Evolutionary conservation across 371 early-diverging fungal species (phyloP).

Genomic region (Syncephalis fuscata): DNA sequence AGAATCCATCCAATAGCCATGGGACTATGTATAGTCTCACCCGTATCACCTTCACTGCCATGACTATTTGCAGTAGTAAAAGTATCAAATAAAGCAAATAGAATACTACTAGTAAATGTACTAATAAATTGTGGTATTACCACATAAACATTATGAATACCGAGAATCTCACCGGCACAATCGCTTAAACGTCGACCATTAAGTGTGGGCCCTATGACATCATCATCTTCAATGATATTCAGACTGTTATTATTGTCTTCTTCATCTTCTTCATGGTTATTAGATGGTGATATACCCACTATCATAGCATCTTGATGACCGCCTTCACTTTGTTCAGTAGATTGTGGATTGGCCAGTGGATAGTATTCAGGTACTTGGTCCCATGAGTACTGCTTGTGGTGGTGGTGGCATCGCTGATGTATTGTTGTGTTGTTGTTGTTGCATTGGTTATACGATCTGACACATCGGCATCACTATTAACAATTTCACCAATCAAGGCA

Average conservation of each 20-base stretch:
- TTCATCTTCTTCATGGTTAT: too few species aligned
- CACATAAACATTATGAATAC: slow-evolving; percentile 89
- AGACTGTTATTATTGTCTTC: too few species aligned
- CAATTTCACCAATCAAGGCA: slow-evolving; percentile 72
- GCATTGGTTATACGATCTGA: too few species aligned
- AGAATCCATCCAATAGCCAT: slow-evolving; percentile 24
- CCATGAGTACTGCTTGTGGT: too few species aligned
- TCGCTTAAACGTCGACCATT: slow-evolving; percentile 5
- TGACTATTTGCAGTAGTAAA: background rate
- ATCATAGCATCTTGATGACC: too few species aligned
- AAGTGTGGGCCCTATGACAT: too few species aligned
- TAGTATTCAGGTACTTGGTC: too few species aligned
- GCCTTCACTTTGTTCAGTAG: too few species aligned
- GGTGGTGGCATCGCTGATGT: too few species aligned
- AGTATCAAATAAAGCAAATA: slow-evolving; percentile 49
- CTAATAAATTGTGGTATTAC: slow-evolving; percentile 84
- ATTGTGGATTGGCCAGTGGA: too few species aligned
- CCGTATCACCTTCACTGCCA: background rate
- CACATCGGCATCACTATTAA: background rate
- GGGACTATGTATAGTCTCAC: background rate
- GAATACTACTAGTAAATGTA: slow-evolving; percentile 46
- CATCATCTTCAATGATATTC: background rate
- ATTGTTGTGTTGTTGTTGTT: too few species aligned
- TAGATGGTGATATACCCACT: too few species aligned
- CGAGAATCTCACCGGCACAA: slow-evolving; percentile 69